A percentile compares a stretch with the other conserved stretches of the same genome.
Evolutionary conservation across 2,329 filamentous ascomycete species (phyloP).

Genomic region (Phialocephala subalpina): DNA sequence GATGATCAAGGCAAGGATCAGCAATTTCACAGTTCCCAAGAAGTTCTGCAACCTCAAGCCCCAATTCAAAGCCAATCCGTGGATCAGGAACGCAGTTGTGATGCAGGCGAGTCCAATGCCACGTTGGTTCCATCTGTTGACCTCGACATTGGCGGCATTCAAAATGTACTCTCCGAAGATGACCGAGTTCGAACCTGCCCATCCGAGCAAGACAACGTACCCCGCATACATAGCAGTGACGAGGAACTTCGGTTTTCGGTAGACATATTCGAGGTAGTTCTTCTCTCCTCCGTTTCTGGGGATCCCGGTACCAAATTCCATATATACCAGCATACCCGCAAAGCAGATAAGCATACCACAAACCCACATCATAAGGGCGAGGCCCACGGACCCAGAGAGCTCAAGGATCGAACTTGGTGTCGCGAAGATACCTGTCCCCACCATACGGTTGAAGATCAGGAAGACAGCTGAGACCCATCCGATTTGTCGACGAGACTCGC

Average conservation of each 20-base stretch:
- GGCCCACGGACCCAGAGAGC: slow-evolving; percentile 66
- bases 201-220: slow-evolving; percentile 70
- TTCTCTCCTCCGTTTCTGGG: slow-evolving; percentile 72
- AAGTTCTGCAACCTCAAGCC: slow-evolving; percentile 73
- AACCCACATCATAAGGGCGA: slow-evolving; percentile 70
- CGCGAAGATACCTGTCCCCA: slow-evolving; percentile 73
- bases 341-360: slow-evolving; percentile 67
- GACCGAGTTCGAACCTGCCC: slow-evolving; percentile 72
- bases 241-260: slow-evolving; percentile 66
- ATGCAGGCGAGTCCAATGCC: slow-evolving; percentile 72
- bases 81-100: slow-evolving; percentile 70
- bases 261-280: slow-evolving; percentile 73
- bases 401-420: slow-evolving; percentile 65
- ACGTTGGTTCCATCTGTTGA: slow-evolving; percentile 72
- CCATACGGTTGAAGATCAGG: slow-evolving; percentile 71
- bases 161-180: slow-evolving; percentile 77
- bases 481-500: slow-evolving; percentile 55
- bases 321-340: slow-evolving; percentile 69
- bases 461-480: slow-evolving; percentile 63
- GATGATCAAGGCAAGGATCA: slow-evolving; percentile 71
- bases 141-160: slow-evolving; percentile 67
- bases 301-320: slow-evolving; percentile 72
- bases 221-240: slow-evolving; percentile 66
- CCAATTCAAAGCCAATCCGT: slow-evolving; percentile 70
- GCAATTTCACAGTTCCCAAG: slow-evolving; percentile 71